Base-by-base conservation (phyloP, 495 filamentous ascomycete genomes). In the Xylaria nigripes region DNA sequence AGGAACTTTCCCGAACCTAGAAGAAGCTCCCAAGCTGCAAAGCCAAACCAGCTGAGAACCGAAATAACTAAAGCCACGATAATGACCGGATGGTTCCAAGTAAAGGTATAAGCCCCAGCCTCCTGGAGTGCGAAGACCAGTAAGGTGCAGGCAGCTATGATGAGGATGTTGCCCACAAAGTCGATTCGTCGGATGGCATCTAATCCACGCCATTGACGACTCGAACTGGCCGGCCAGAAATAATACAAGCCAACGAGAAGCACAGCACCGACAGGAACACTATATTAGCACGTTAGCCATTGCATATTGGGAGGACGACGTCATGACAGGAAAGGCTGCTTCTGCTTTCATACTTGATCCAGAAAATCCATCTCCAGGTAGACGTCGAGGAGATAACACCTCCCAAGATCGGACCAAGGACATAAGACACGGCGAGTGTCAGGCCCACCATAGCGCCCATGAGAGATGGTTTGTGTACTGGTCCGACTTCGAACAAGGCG, bases 351-450 rank as follows among this genome's bases (percentile, higher is more conserved):
- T 40, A 74, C 74, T 89, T 89, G 70, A 89, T 81, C 81, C 81
- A 88, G 63, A 86, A 89, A 27, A 77, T 78, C 75, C 83, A 86
- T 29, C 82, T 63, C 87, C 86, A 90, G 4, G 72, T 72, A 13
- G 81, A 72, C 3, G 74, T 70, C 43, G 84, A 71, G 0, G 86
- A 77, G 46, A 91, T 83, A 1, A 76, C 73, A 18, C 86, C 86
- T 12, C 86, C 86, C 1, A 89, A 69, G 2, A 90, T 61, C 1
- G 86, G 87, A 0, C 87, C 87, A 6, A 83, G 61, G 2, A 76
- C 66, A 50, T 72, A 76, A 2, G 73, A 75, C 2, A 74, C 61
- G 12, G 72, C 72, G 12, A 77, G 59, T 0, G 73, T 75, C 34
- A 71, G 51, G 24, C 73, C 74, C 0, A 77, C 59, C 54, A 77